These are phyloP conservation scores for Globisporangium cystogenes DNA, from an alignment of 352 stramenopile species.

Conservation along the genomic window DNA sequence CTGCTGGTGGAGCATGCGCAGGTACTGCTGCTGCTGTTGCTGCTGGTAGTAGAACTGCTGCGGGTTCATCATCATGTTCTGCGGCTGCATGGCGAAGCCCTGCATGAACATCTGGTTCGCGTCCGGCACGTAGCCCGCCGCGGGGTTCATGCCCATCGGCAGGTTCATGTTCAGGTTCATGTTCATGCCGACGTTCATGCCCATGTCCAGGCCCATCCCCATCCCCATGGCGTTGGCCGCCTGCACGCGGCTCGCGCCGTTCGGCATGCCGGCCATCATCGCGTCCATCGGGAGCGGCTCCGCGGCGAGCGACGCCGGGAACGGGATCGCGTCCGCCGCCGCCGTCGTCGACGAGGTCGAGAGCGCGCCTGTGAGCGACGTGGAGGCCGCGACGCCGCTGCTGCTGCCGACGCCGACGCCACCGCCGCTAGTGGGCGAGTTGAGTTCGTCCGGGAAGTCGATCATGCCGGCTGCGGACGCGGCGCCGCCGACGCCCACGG, in stretches of 20 bases:
- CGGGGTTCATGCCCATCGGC: constrained; percentile 49
- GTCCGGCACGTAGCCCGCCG: constrained; percentile 32
- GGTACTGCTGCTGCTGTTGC: constrained; percentile 80
- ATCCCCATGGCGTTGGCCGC: constrained; percentile 12
- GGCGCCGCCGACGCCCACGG: constrained; percentile 2
- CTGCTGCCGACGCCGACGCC: not conserved
- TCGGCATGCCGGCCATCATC: constrained; percentile 17
- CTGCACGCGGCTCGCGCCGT: constrained; percentile 7
- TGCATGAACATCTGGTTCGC: constrained; percentile 69
- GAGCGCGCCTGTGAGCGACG: constrained; percentile 22
- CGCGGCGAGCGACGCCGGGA: constrained; percentile 62
- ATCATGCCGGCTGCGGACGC: constrained; percentile 47
- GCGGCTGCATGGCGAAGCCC: constrained; percentile 58
- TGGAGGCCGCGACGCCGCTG: constrained; percentile 17
- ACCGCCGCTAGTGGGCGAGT: constrained; percentile 43
- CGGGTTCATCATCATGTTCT: constrained; percentile 74
- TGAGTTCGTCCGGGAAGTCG: constrained; percentile 84
- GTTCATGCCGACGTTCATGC: constrained; percentile 39
- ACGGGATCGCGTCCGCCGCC: constrained; percentile 65
- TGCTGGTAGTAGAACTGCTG: constrained; percentile 74
- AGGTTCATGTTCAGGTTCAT: constrained; percentile 18
- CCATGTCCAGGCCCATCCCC: constrained; percentile 5
- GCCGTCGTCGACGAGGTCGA: constrained; percentile 25
- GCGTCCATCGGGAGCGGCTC: constrained; percentile 32
- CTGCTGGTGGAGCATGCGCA: constrained; percentile 60